Conservation (phyloP, 208 protist species). For the Acanthamoeba sp. region DNA sequence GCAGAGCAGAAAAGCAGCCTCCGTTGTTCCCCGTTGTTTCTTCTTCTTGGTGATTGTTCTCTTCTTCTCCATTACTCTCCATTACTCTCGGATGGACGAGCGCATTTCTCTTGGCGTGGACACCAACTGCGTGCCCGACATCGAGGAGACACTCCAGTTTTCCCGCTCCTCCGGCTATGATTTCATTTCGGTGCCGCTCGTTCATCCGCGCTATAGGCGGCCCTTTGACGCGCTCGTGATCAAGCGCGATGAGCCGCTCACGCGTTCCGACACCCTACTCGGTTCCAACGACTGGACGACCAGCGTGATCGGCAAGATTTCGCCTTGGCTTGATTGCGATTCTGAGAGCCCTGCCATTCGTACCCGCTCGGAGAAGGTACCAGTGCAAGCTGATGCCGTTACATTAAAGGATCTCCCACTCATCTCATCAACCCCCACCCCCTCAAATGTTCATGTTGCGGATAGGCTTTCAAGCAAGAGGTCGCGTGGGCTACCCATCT, state of each 20-base stretch:
- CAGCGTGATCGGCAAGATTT: conserved; percentile 84
- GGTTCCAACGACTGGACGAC: conserved; percentile 82
- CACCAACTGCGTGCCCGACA: conserved; percentile 52
- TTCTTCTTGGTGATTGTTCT: no score
- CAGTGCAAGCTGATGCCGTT: background rate
- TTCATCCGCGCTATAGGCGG: conserved; percentile 73
- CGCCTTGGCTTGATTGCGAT: conserved; percentile 68
- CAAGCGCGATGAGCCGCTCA: conserved; percentile 77
- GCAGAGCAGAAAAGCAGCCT: no score
- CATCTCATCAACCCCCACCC: no score
- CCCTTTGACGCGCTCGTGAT: background rate
- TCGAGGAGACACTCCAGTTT: conserved; percentile 16
- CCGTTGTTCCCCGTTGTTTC: no score
- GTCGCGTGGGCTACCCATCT: conserved; percentile 90
- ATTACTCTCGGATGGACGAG: no score
- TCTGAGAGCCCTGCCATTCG: conserved; percentile 7
- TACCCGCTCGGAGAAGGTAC: conserved; percentile 72
- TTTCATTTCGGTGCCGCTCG: conserved; percentile 73
- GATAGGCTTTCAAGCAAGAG: conserved; percentile 84
- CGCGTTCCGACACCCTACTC: conserved; percentile 86
- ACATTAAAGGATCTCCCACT: no score
- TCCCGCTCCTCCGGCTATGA: conserved; percentile 35
- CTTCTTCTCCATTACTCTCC: no score
- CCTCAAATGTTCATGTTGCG: background rate
- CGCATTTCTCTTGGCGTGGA: background rate